Conservation (phyloP, 2,329 filamentous ascomycete genomes). For the Aspergillus latus region DNA sequence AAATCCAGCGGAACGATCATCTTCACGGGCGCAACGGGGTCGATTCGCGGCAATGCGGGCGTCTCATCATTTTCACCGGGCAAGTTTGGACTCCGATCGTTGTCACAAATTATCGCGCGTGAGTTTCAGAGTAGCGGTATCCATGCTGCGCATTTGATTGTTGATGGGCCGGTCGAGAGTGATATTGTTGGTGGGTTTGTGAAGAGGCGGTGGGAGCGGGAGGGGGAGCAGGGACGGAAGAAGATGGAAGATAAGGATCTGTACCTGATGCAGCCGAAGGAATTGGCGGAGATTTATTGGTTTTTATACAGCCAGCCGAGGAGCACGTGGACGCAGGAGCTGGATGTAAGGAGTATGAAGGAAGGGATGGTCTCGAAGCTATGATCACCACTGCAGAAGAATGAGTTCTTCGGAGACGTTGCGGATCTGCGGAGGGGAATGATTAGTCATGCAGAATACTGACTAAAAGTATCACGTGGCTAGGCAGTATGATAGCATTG, state of each 20-base stretch:
- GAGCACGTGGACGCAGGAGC: conserved; percentile 23
- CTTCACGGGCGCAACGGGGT: conserved; percentile 20
- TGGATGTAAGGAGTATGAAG: conserved; percentile 19
- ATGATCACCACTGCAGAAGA: neutral
- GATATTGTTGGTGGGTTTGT: conserved; percentile 15
- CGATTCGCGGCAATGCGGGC: conserved; percentile 17
- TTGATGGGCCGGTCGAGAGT: conserved; percentile 22
- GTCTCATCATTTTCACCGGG: conserved; percentile 19
- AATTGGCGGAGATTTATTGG: conserved; percentile 20
- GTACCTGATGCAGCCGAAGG: conserved; percentile 21
- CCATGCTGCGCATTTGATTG: conserved; percentile 19
- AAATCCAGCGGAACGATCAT: conserved; percentile 14
- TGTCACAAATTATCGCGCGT: conserved; percentile 19
- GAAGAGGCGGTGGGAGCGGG: conserved; percentile 16
- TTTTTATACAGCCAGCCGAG: conserved; percentile 19
- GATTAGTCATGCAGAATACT: neutral
- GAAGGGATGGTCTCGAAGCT: conserved; percentile 22
- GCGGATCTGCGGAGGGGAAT: neutral
- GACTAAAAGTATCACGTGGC: too few species aligned
- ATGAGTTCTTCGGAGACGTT: too few species aligned
- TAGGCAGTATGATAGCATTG: too few species aligned
- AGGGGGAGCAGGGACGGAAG: conserved; percentile 5
- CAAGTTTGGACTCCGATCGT: conserved; percentile 19
- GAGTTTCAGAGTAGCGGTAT: conserved; percentile 18
- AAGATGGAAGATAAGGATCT: conserved; percentile 17